A percentile compares a stretch with the other conserved stretches of the same genome.
These are phyloP conservation scores for Saccharomyces uvarum DNA, from an alignment of 1,139 yeast species.

Conservation along the genomic window DNA sequence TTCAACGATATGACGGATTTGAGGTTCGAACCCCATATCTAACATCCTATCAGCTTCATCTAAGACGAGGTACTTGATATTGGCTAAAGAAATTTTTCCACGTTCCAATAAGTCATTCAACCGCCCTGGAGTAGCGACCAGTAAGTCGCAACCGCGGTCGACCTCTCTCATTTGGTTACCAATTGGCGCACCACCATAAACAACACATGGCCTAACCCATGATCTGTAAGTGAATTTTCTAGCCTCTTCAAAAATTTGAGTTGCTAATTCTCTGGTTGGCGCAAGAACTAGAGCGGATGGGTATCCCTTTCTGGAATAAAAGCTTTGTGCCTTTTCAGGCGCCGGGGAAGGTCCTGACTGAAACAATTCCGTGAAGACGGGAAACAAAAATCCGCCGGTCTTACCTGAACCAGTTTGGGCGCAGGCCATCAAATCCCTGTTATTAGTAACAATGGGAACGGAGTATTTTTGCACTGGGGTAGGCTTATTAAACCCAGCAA, in stretches of 20 bases:
- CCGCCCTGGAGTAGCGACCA: conserved; percentile 98
- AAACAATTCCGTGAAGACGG: conserved; percentile 86
- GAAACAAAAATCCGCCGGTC: conserved; percentile 98
- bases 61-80: conserved; percentile 83
- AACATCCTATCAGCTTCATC: conserved; percentile 99
- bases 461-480: conserved; percentile 98
- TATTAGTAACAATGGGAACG: conserved; percentile 87
- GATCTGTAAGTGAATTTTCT: conserved; percentile 93
- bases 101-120: conserved; percentile 89
- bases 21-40: conserved; percentile 99
- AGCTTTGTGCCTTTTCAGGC: conserved; percentile 39
- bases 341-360: conserved; percentile 71
- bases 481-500: conserved; percentile 86
- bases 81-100: conserved; percentile 80
- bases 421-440: conserved; percentile 98
- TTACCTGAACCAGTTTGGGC: conserved; percentile 99
- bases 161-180: conserved; percentile 78
- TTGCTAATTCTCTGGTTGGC: conserved; percentile 96
- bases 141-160: conserved; percentile 86
- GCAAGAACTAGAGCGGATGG: conserved; percentile 94
- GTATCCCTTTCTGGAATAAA: conserved; percentile 67
- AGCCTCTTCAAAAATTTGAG: conserved; percentile 92
- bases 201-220: conserved; percentile 95
- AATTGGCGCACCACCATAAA: conserved; percentile 96
- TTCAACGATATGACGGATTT: conserved; percentile 94